Base-by-base conservation (phyloP, 176 grass and related monocot species). In the Triticum turgidum region DNA sequence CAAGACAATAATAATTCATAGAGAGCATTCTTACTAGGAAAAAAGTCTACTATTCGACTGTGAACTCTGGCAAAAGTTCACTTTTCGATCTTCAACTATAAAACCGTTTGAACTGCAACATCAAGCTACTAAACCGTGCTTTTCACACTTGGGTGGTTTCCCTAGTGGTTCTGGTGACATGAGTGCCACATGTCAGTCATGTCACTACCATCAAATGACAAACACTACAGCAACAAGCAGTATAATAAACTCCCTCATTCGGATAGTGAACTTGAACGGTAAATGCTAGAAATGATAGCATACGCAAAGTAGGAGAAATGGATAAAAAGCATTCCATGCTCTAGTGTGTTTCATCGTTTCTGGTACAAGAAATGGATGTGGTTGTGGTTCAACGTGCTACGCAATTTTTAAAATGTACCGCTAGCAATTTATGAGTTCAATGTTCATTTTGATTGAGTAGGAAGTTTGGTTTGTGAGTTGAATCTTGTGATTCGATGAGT, bases 281-380 rank as follows among this genome's bases (percentile, higher is more conserved):
- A 74, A 47, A 74, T 27, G n/a, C 11, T 73, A 45, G 39, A 45
- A 12, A 73, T 42, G 21, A 3, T 14, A 73, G 20, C 35, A 37
- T 37, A 37, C n/a, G 7, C 34, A 30, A 89, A 81, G 17, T 45
- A 4, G 9, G 42, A 80, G 61, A 80, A 78, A 87, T 47, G 15
- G 27, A 79, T 2, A 64, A 34, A 80, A 61, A 24, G 65, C 18
- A 69, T 39, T 68, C 13, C 42, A 68, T 7, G 44, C 47, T 27
- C 37, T 49, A 87, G 20, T 61, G 5, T 0, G 41, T 74, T 58
- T 67, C 20, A 56, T 47, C n/a, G 17, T 81, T 64, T 69, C 69
- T 62, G 81, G 63, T 21, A 76, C 14, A 69, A 61, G 4, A 86
- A 82, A 61, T 39, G 65, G 41, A 69, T 81, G 61, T 76, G 88